Base-by-base conservation (phyloP, 257 asterid genomes). In the Craterostigma plantagineum region DNA sequence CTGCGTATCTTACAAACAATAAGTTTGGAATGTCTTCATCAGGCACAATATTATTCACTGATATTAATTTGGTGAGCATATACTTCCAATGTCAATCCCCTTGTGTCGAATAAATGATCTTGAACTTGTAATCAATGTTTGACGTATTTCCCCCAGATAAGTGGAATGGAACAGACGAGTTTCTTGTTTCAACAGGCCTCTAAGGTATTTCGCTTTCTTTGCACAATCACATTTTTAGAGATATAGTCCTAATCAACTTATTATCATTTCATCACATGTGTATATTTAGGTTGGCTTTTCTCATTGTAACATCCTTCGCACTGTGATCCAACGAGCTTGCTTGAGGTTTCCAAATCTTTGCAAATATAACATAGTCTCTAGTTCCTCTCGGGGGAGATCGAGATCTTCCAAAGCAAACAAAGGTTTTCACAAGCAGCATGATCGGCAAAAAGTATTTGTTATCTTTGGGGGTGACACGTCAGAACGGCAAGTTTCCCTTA, bases 161-260 rank as follows among this genome's bases (percentile, higher is more conserved):
- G 94, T 54, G 94, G 94, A 51, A 82, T 82, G 94, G 92, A 78
- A 65, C 94, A 82, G 69, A 82, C 94, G 23, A 82, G 94, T 63
- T 82, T 82, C 77, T 57, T 82, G 37, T 82, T 82, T 73, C 94
- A 82, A 64, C 94, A 82, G 63, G 91, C 91, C 34, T 75, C 94
- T 44, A 82, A 82, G 94, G 92, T 82, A 71, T 42, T 40, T 16
- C 30, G n/a, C 33, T 18, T 23, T 23, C 30, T 23, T 23, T 23
- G 30, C 30, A 23, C 30, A 2, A 6, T 23, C 30, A 23, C 30
- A 23, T 23, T 23, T 23, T 23, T 6, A 23, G 30, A 23, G 30
- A 23, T 6, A 2, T 23, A 2, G 30, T 23, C 30, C 2, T 23
- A 23, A 2, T 2, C 30, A 23, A 23, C 30, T 2, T 23, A 2